Evolutionary conservation across 257 asterid genomes (phyloP).

Genomic region (Capsicum pubescens): DNA sequence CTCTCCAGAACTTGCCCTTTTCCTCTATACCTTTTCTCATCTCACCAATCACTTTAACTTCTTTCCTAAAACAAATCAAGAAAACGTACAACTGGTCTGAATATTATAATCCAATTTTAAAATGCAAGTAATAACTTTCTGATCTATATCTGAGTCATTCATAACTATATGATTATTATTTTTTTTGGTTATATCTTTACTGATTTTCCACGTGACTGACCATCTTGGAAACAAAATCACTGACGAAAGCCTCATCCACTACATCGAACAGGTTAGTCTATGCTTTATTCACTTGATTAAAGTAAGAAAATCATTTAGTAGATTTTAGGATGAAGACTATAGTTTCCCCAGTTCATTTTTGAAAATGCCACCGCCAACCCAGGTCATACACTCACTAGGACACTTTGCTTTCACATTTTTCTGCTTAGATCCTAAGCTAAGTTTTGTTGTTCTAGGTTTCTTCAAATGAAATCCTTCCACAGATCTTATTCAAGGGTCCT

Average conservation of each 20-base stretch:
- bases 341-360: no score
- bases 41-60: neutral
- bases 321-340: no score
- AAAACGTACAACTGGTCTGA: neutral
- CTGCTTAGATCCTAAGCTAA: neutral
- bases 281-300: no score
- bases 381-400: neutral
- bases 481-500: slow-evolving; percentile 71
- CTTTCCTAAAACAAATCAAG: slow-evolving; percentile 7
- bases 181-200: slow-evolving; percentile 40
- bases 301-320: no score
- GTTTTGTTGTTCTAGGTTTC: slow-evolving; percentile 43
- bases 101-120: slow-evolving; percentile 1
- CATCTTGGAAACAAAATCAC: slow-evolving; percentile 74
- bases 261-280: slow-evolving; percentile 66
- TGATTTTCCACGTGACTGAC: slow-evolving; percentile 90
- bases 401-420: slow-evolving; percentile 8
- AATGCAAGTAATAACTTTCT: slow-evolving; percentile 23
- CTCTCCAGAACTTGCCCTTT: slow-evolving; percentile 50
- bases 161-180: slow-evolving; percentile 28
- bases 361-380: no score
- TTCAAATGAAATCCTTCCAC: slow-evolving; percentile 55
- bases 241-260: slow-evolving; percentile 56
- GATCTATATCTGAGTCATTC: slow-evolving; percentile 35
- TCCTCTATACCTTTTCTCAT: neutral